phyloP scores from a whole-genome alignment of 108 stramenopile genomes.

The Nitzschia sp. region DNA sequence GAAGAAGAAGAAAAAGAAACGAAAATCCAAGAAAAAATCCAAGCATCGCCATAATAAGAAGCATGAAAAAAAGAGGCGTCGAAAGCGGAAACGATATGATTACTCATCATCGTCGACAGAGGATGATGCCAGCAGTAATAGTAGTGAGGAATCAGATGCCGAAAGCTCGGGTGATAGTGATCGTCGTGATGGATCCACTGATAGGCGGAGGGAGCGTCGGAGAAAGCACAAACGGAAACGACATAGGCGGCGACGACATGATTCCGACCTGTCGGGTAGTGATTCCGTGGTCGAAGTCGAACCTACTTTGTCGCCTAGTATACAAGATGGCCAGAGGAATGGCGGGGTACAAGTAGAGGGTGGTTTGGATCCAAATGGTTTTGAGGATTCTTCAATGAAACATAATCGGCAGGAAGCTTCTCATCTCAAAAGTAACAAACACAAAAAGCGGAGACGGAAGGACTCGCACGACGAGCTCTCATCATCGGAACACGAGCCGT shows the following conservation, averaged over 20 bases:
- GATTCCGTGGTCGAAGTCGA: too few species aligned
- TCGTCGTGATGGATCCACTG: slow-evolving; percentile 1
- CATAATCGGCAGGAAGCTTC: not conserved
- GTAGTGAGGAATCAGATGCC: not conserved
- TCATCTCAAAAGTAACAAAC: not conserved
- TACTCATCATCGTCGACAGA: not conserved
- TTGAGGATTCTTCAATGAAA: not conserved
- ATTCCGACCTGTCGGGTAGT: not conserved
- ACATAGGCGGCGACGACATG: slow-evolving; percentile 1
- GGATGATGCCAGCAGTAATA: not conserved
- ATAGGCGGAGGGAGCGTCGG: too few species aligned
- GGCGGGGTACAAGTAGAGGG: too few species aligned
- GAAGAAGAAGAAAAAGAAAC: slow-evolving; percentile 13
- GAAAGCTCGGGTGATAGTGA: not conserved
- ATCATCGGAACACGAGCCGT: too few species aligned
- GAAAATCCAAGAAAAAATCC: not conserved
- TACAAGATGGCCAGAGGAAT: too few species aligned
- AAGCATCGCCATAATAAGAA: slow-evolving; percentile 9
- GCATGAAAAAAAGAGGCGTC: slow-evolving; percentile 13
- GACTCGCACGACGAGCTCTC: not conserved
- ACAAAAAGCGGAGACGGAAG: not conserved
- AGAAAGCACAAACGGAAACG: slow-evolving; percentile 2
- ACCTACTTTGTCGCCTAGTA: too few species aligned
- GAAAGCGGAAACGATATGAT: slow-evolving; percentile 15
- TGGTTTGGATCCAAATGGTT: not conserved